phyloP scores from a whole-genome alignment of 148 eudicot species.

The Vaccinium vitisidaea region DNA sequence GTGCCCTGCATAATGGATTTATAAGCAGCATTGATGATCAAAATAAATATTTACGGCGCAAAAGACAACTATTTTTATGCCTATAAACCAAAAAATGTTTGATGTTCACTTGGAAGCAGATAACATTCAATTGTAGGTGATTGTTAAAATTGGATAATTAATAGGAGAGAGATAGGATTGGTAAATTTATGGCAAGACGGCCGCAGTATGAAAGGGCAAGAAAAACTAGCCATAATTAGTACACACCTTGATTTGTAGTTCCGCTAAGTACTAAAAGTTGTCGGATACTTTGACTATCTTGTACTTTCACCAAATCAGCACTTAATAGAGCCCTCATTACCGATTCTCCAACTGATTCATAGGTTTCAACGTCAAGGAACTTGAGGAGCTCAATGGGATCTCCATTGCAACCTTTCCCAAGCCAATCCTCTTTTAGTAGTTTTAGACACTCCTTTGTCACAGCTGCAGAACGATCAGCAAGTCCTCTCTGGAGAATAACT shows the following conservation, averaged over 20 bases:
- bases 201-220: not conserved
- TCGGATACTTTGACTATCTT: constrained; percentile 52
- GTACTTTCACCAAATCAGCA: constrained; percentile 58
- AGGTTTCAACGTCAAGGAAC: constrained; percentile 96
- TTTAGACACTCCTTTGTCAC: constrained; percentile 80
- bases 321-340: constrained; percentile 70
- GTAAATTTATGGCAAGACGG: not conserved
- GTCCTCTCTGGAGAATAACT: constrained; percentile 84
- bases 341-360: constrained; percentile 78
- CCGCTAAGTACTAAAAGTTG: constrained; percentile 35
- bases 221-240: constrained; percentile 10
- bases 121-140: not conserved
- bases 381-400: constrained; percentile 78
- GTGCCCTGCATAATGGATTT: not conserved
- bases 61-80: not conserved
- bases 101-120: not conserved
- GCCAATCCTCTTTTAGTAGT: constrained; percentile 92
- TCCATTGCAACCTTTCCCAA: constrained; percentile 75
- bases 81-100: not conserved
- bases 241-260: constrained; percentile 58
- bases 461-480: constrained; percentile 83
- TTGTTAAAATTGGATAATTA: constrained; percentile 10
- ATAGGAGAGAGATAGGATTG: not conserved
- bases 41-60: too few species aligned
- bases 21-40: not conserved